Conservation (phyloP, 305 asterid species). For the Fraxinus paxiana region DNA sequence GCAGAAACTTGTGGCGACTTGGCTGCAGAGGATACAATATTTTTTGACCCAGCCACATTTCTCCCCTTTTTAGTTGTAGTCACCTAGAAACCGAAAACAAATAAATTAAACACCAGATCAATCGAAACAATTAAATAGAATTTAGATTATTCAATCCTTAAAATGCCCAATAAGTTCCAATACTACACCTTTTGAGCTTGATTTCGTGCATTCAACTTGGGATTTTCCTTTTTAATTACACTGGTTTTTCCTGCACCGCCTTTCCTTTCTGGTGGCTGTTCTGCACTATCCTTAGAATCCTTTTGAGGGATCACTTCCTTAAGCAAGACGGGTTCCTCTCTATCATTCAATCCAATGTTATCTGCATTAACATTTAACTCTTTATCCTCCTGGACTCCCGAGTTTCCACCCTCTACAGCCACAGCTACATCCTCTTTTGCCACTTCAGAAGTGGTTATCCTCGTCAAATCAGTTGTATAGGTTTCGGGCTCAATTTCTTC, state of each 20-base stretch:
- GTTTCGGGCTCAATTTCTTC: slow-evolving; percentile 21
- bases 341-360: slow-evolving; percentile 24
- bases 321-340: slow-evolving; percentile 29
- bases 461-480: slow-evolving; percentile 2
- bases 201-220: slow-evolving; percentile 35
- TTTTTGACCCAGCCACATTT: slow-evolving; percentile 31
- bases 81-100: slow-evolving; percentile 40
- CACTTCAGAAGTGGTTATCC: slow-evolving; percentile 24
- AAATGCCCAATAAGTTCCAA: slow-evolving; percentile 16
- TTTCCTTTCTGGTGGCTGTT: slow-evolving; percentile 34
- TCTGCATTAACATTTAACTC: slow-evolving; percentile 24
- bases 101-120: slow-evolving; percentile 7
- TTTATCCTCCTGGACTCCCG: slow-evolving; percentile 30
- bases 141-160: slow-evolving; percentile 10
- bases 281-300: slow-evolving; percentile 21
- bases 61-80: slow-evolving; percentile 45
- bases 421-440: slow-evolving; percentile 29
- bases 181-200: slow-evolving; percentile 48
- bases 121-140: not conserved
- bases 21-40: slow-evolving; percentile 38
- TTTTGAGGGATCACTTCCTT: slow-evolving; percentile 32
- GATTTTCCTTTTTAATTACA: slow-evolving; percentile 30
- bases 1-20: slow-evolving; percentile 45
- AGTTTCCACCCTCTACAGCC: slow-evolving; percentile 28
- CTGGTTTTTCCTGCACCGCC: slow-evolving; percentile 27